Base-by-base conservation (phyloP, 345 rosid species). In the Tarenaya hassleriana region DNA sequence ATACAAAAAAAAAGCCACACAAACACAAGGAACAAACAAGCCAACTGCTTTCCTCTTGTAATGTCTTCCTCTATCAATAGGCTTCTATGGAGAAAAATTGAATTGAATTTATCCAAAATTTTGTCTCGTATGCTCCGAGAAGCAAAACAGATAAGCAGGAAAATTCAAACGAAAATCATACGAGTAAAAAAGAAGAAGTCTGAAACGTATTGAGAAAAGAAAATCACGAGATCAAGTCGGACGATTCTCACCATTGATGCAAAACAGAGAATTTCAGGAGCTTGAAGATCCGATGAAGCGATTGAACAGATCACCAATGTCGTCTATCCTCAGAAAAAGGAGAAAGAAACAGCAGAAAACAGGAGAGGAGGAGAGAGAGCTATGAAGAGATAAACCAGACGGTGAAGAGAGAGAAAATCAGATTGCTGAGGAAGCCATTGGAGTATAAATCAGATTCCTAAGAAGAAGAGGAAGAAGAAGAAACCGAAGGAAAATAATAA, bases 381-480 rank as follows among this genome's bases (percentile, higher is more conserved):
- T 58, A 15, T 10, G 32, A 40, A 47, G 44, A 29, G 29, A 24
- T 2, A 41, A 34, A 63, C 15, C 47, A 41, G 39, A 7, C 16
- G 45, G 20, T 41, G 12, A 62, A 49, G 75, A 62, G 69, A 65
- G 81, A 61, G 52, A 60, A 60, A 41, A 45, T 61, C 67, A 51
- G 79, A 73, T 75, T 72, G 54, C 71, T 61, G 68, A 67, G 38
- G 68, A 73, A 71, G 74, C 67, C 68, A 73, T 45, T 52, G 51
- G 61, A 66, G 73, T 69, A 70, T 27, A 75, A 64, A 73, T n/a
- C n/a, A n/a, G n/a, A n/a, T 62, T 72, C 75, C 70, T n/a, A n/a
- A n/a, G n/a, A n/a, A n/a, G 73, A 69, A 66, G 76, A 73, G 63
- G 75, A 64, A 61, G 81, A 71, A 60, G 76, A 62, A 64, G 69